Evolutionary conservation across 1,284 basidiomycete species (phyloP).

Genomic region (Microbotryum saponariae): DNA sequence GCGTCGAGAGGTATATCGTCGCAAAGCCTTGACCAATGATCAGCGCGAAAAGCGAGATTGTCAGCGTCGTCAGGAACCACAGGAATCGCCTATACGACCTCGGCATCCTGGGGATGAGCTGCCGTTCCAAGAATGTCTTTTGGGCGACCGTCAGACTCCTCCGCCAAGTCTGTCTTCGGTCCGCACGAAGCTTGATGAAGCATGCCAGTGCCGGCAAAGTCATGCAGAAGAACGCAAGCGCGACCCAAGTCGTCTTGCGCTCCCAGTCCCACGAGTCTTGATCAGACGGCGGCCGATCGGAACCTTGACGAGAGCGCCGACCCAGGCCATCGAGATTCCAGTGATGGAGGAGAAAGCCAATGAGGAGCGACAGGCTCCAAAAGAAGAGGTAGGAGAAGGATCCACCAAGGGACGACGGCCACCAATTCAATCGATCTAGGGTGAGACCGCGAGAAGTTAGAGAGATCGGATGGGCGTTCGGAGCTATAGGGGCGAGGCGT

Average conservation of each 20-base stretch:
- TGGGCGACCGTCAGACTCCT: constrained; percentile 42
- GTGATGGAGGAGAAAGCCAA: constrained; percentile 47
- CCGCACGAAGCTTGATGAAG: constrained; percentile 35
- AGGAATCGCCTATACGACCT: constrained; percentile 50
- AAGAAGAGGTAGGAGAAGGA: constrained; percentile 47
- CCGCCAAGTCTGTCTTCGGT: constrained; percentile 38
- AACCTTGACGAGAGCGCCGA: constrained; percentile 6
- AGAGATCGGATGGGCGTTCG: background rate
- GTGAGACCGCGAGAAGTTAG: background rate
- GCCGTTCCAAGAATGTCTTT: constrained; percentile 45
- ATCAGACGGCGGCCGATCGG: constrained; percentile 25
- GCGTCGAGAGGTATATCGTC: constrained; percentile 48
- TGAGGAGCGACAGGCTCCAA: constrained; percentile 46
- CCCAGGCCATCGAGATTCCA: constrained; percentile 42
- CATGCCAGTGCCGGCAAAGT: constrained; percentile 48
- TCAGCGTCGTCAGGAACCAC: constrained; percentile 51
- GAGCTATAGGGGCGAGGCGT: constrained; percentile 39
- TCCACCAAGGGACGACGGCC: constrained; percentile 47
- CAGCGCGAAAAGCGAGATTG: constrained; percentile 48
- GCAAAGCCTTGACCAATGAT: constrained; percentile 54
- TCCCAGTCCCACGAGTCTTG: constrained; percentile 47
- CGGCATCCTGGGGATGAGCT: constrained; percentile 46
- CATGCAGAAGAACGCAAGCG: constrained; percentile 51
- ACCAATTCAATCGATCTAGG: constrained; percentile 42
- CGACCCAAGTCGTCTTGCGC: constrained; percentile 52